phyloP scores from a whole-genome alignment of 2,329 filamentous ascomycete species.

The Xylaria sp. region DNA sequence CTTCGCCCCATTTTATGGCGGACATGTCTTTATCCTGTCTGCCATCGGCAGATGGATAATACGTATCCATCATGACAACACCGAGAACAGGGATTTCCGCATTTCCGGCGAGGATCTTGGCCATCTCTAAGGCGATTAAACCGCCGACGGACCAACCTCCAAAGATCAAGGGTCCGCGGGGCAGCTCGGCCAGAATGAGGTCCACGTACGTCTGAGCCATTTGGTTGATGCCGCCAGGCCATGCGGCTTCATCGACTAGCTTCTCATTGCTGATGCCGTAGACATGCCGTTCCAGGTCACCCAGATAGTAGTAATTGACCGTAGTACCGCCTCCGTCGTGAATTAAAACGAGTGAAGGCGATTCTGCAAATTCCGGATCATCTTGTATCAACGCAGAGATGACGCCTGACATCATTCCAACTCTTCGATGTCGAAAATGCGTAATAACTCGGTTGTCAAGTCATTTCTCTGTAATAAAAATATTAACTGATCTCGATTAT shows the following conservation, averaged over 20 bases:
- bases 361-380: slow-evolving; percentile 27
- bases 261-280: slow-evolving; percentile 26
- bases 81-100: slow-evolving; percentile 20
- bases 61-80: slow-evolving; percentile 28
- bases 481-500: not conserved
- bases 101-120: slow-evolving; percentile 15
- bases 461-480: not conserved
- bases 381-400: slow-evolving; percentile 28
- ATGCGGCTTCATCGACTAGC: slow-evolving; percentile 15
- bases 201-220: slow-evolving; percentile 23
- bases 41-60: slow-evolving; percentile 20
- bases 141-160: slow-evolving; percentile 27
- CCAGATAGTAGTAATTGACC: slow-evolving; percentile 21
- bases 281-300: slow-evolving; percentile 20
- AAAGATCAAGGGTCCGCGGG: slow-evolving; percentile 17
- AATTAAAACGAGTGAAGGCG: slow-evolving; percentile 16
- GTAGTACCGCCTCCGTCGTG: slow-evolving; percentile 28
- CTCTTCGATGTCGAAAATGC: not conserved
- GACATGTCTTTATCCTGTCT: slow-evolving; percentile 7
- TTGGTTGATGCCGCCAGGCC: slow-evolving; percentile 24
- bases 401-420: slow-evolving; percentile 14
- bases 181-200: slow-evolving; percentile 21
- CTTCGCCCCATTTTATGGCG: slow-evolving; percentile 28
- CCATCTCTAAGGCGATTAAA: slow-evolving; percentile 28
- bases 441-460: not conserved